These are phyloP conservation scores for Argentina anserina DNA, from an alignment of 306 rosid species.

Conservation along the genomic window DNA sequence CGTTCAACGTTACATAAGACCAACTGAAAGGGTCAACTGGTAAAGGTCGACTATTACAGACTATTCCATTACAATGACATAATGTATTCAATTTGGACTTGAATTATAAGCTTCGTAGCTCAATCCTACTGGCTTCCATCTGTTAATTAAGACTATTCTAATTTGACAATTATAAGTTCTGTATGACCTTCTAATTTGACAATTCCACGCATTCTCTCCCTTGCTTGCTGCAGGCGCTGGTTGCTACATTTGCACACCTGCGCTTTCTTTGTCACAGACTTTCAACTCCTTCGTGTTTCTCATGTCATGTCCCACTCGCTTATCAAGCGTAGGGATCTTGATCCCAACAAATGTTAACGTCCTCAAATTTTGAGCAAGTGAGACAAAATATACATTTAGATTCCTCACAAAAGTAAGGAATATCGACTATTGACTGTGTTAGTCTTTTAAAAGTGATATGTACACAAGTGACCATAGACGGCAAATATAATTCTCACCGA, in stretches of 20 bases:
- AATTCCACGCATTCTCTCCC: background rate
- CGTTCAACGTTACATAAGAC: background rate
- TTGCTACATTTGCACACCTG: background rate
- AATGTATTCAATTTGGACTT: conserved; percentile 1
- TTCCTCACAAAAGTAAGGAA: no score
- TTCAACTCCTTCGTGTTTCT: background rate
- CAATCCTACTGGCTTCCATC: background rate
- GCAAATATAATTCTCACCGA: no score
- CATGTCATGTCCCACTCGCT: background rate
- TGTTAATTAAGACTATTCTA: conserved; percentile 9
- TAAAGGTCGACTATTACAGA: background rate
- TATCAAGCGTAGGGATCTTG: background rate
- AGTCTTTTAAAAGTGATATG: no score
- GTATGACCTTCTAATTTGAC: conserved; percentile 13
- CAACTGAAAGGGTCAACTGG: background rate
- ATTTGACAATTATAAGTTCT: background rate
- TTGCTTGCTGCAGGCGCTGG: background rate
- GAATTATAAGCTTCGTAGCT: background rate
- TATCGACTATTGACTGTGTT: no score
- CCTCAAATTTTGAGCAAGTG: background rate
- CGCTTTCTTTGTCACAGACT: background rate
- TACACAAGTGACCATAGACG: no score
- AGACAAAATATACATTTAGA: no score
- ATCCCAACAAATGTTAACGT: background rate
- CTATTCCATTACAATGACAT: background rate